Evolutionary conservation across 805 yeast species (phyloP), one percentile per base, ranked within the genome.

Genomic region (Cephaloascus fragrans): DNA sequence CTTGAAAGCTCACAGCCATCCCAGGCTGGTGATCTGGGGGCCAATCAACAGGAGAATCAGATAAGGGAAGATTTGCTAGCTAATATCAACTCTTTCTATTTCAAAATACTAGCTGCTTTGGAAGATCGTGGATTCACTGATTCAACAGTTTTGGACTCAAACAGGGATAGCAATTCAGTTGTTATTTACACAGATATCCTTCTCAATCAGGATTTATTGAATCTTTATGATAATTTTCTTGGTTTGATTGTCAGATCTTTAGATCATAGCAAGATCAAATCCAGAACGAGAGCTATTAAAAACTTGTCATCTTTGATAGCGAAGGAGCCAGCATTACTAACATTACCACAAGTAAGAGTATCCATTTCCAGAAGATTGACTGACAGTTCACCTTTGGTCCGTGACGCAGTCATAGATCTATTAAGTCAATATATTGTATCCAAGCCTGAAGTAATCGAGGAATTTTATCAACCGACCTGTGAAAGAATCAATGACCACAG

Each of bases 371-470:
- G 55, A 8, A 60, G 77, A 35, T 57, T 87, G 31, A 56, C 51
- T 4, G 90, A 83, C 44, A 50, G 70, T 0, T 83, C 87, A 2
- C 77, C 94, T 0, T 69, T 80, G 32, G 90, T 86, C 0, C 69
- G 87, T 41, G 88, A 82, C 48, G 85, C 94, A 0, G 80, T 80
- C 2, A 59, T 87, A 20, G 93, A 84, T 34, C 63, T 87, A 32
- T 56, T 87, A 19, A 68, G 70, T 9, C 67, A 63, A 38, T 74
- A 69, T 39, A 50, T 79, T 32, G 48, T 58, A 2, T 47, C 61
- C 2, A 65, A 65, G 37, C 73, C 76, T 0, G 67, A 62, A 3
- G 51, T 69, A 23, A 61, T 73, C 17, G 64, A 66, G 2, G 69
- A 67, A 19, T 79, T 73, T 44, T 75, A 75, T 49, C 57, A 52